A percentile compares a stretch with the other conserved stretches of the same genome.
phyloP scores from a whole-genome alignment of 495 filamentous ascomycete genomes.

The Cairneyella variabilis region DNA sequence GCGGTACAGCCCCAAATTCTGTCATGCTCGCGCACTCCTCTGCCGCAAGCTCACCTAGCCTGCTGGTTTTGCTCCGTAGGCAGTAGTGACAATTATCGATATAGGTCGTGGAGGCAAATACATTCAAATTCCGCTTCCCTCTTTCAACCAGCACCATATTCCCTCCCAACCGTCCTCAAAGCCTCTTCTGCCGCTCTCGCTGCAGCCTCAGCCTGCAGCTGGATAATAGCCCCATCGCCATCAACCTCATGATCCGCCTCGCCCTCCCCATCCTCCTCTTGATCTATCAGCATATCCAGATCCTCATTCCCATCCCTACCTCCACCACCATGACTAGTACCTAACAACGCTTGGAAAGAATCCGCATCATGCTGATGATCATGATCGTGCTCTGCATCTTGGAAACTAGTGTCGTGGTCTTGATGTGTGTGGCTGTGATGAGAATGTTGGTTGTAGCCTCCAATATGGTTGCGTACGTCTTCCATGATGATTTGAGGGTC shows the following conservation, averaged over 20 bases:
- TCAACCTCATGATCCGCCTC: slow-evolving; percentile 8
- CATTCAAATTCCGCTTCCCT: too few relatives aligned
- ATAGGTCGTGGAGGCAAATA: too few relatives aligned
- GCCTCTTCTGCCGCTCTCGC: slow-evolving; percentile 19
- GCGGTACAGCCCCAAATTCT: too few relatives aligned
- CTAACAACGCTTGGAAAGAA: slow-evolving; percentile 23
- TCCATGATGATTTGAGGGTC: slow-evolving; percentile 30
- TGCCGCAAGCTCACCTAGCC: too few relatives aligned
- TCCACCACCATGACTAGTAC: slow-evolving; percentile 20
- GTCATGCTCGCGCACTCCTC: too few relatives aligned
- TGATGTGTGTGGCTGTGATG: slow-evolving; percentile 14
- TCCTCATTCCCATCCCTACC: slow-evolving; percentile 41
- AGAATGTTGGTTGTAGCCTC: slow-evolving; percentile 12
- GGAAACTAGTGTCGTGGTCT: slow-evolving; percentile 10
- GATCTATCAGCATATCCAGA: slow-evolving; percentile 50
- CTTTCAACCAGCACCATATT: slow-evolving; percentile 11
- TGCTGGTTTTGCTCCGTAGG: too few relatives aligned
- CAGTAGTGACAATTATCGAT: too few relatives aligned
- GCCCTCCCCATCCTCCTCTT: slow-evolving; percentile 20
- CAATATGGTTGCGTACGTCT: slow-evolving; percentile 19
- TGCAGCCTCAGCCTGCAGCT: slow-evolving; percentile 17
- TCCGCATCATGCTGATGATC: slow-evolving; percentile 16
- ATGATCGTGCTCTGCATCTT: slow-evolving; percentile 17
- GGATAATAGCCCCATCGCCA: slow-evolving; percentile 15
- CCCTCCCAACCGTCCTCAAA: slow-evolving; percentile 16